Evolutionary conservation across 345 rosid species (phyloP), one percentile per base, ranked within the genome.

Genomic region (Chamaenerion angustifolium): DNA sequence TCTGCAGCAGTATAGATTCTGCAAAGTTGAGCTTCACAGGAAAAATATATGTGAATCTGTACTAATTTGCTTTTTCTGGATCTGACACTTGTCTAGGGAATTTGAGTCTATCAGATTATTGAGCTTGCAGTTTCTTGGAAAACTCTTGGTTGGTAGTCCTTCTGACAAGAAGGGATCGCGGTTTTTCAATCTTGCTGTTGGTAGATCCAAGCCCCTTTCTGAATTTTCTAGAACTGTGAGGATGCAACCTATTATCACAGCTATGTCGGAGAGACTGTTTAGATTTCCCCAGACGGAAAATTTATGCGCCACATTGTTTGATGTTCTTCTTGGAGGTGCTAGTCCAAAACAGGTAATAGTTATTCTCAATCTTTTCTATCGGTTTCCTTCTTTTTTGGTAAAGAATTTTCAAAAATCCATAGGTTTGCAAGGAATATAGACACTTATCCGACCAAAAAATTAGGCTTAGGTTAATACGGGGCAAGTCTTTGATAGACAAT

Each of bases 321-420:
- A 89, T 58, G 86, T 83, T 62, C 98, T 89, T 71, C 90, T 89
- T 61, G 98, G 98, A 45, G 95, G 98, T 67, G 98, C 98, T 55
- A 89, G 98, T 68, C 98, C 95, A 53, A 85, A 80, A 73, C 92
- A 89, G 98, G 98, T 88, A 53, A 37, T 53, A 40, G 45, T 58
- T 54, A 68, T 58, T 45, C 35, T 23, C 55, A 42, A 46, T 19
- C n/a, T 54, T 40, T 13, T 21, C 21, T n/a, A 15, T 53, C 49
- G 40, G 15, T 46, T 48, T 16, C 59, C 42, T 3, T 31, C 37
- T 31, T 31, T 31, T 31, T 31, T 31, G 37, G 37, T 31, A 31
- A 31, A 4, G 37, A 3, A 31, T 31, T 31, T 5, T 4, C 5
- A 31, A 31, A 31, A 31, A 31, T 31, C 37, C 37, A 43, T 43